These are phyloP conservation scores for Conringia planisiliqua DNA, from an alignment of 345 rosid genomes.

Conservation along the genomic window DNA sequence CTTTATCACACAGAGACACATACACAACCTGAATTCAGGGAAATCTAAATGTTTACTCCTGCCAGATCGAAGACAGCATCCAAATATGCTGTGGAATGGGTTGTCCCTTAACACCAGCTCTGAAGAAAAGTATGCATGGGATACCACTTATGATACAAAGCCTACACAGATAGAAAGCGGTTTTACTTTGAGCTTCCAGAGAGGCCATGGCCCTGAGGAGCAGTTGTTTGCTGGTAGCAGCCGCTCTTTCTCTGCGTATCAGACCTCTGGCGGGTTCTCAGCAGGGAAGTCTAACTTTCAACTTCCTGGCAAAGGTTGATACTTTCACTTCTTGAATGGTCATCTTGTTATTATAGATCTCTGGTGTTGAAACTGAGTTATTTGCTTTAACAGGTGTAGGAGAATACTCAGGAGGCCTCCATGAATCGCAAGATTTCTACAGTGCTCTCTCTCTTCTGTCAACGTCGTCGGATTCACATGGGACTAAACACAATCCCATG, in stretches of 20 bases:
- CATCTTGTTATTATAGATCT: not conserved
- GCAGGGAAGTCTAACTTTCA: constrained; percentile 21
- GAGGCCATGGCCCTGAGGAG: constrained; percentile 41
- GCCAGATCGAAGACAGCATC: constrained; percentile 65
- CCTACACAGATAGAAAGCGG: constrained; percentile 48
- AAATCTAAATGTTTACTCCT: constrained; percentile 3
- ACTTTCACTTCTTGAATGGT: not conserved
- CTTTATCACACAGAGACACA: not conserved
- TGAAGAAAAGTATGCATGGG: constrained; percentile 40
- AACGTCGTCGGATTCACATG: constrained; percentile 55
- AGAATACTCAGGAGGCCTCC: constrained; percentile 51
- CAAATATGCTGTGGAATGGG: constrained; percentile 49
- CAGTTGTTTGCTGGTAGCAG: constrained; percentile 34
- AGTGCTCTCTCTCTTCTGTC: constrained; percentile 99
- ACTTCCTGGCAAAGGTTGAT: constrained; percentile 22
- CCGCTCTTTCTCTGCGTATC: constrained; percentile 33
- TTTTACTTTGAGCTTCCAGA: constrained; percentile 39
- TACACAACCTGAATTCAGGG: not conserved
- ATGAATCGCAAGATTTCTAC: constrained; percentile 58
- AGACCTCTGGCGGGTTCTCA: constrained; percentile 40
- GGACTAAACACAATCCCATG: constrained; percentile 32
- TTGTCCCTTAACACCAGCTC: constrained; percentile 43
- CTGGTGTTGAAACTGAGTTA: not conserved
- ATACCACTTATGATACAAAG: constrained; percentile 40
- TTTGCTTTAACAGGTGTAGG: constrained; percentile 46